phyloP scores from a whole-genome alignment of 2,329 filamentous ascomycete species.

The Trichothecium roseum region DNA sequence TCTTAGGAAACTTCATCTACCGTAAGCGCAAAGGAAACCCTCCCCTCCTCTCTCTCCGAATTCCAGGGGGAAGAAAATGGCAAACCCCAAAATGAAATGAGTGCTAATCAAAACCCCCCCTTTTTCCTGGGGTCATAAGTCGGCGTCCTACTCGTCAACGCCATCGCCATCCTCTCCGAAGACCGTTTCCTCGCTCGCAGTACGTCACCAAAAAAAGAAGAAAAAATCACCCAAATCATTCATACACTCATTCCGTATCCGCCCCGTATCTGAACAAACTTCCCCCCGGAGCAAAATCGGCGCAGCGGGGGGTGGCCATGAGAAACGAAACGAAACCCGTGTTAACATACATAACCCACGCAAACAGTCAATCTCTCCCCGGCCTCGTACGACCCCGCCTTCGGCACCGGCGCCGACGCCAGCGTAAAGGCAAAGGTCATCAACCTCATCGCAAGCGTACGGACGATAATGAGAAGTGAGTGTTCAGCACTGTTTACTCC shows the following conservation, averaged over 20 bases:
- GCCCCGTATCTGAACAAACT: too few species aligned
- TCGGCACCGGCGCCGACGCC: conserved; percentile 61
- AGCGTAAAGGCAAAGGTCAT: conserved; percentile 81
- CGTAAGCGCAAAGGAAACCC: too few species aligned
- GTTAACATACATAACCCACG: conserved; percentile 8
- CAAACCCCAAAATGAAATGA: not conserved
- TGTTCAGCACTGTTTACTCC: too few species aligned
- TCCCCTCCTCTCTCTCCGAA: not conserved
- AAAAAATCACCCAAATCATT: too few species aligned
- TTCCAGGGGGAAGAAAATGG: not conserved
- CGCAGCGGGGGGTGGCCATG: too few species aligned
- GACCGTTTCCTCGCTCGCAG: conserved; percentile 78
- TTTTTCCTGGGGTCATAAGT: conserved; percentile 28
- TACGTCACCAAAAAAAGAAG: too few species aligned
- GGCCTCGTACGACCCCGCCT: conserved; percentile 61
- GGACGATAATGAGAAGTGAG: conserved; percentile 84
- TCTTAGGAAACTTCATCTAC: conserved; percentile 65
- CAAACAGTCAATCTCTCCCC: conserved; percentile 68
- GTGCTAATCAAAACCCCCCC: not conserved
- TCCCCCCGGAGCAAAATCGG: not conserved
- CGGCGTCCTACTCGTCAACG: conserved; percentile 81
- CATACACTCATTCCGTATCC: too few species aligned
- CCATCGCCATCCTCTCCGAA: conserved; percentile 87
- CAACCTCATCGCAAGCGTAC: conserved; percentile 80
- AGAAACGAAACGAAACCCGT: not conserved